Percentiles rank a stretch among this genome's conserved stretches.
These are phyloP conservation scores for Glarea lozoyensis DNA, from an alignment of 495 filamentous ascomycete genomes.

Conservation along the genomic window DNA sequence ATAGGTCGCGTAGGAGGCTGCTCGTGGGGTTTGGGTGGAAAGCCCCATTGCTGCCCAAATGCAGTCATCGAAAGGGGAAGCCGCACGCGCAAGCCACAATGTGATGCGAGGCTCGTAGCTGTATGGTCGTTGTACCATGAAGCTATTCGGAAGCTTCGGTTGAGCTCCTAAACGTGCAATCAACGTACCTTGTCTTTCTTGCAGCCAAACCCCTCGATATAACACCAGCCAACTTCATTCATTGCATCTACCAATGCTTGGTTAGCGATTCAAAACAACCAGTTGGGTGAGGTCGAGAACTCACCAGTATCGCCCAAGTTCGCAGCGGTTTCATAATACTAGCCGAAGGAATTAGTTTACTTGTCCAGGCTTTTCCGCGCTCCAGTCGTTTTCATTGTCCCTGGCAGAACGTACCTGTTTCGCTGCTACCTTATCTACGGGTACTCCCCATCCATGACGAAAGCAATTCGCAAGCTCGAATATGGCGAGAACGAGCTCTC, in stretches of 20 bases:
- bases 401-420: slow-evolving; percentile 34
- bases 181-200: slow-evolving; percentile 94
- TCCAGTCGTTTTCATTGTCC: slow-evolving; percentile 16
- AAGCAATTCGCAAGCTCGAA: slow-evolving; percentile 95
- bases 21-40: slow-evolving; percentile 10
- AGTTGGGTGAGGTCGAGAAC: slow-evolving; percentile 8
- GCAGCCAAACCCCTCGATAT: slow-evolving; percentile 85
- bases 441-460: slow-evolving; percentile 90
- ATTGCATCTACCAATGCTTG: slow-evolving; percentile 78
- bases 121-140: slow-evolving; percentile 15
- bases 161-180: background rate
- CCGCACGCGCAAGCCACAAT: slow-evolving; percentile 18
- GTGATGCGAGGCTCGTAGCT: slow-evolving; percentile 18
- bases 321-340: slow-evolving; percentile 96
- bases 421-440: slow-evolving; percentile 80
- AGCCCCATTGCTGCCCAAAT: slow-evolving; percentile 31
- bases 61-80: slow-evolving; percentile 13
- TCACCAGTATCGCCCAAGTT: slow-evolving; percentile 80
- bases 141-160: slow-evolving; percentile 18
- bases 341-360: slow-evolving; percentile 20
- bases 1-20: slow-evolving; percentile 10
- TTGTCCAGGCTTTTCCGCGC: slow-evolving; percentile 7
- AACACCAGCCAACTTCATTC: slow-evolving; percentile 96
- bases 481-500: slow-evolving; percentile 94
- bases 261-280: slow-evolving; percentile 6